Base-by-base conservation (phyloP, 768 basidiomycete species). In the Suillus clintonianus region DNA sequence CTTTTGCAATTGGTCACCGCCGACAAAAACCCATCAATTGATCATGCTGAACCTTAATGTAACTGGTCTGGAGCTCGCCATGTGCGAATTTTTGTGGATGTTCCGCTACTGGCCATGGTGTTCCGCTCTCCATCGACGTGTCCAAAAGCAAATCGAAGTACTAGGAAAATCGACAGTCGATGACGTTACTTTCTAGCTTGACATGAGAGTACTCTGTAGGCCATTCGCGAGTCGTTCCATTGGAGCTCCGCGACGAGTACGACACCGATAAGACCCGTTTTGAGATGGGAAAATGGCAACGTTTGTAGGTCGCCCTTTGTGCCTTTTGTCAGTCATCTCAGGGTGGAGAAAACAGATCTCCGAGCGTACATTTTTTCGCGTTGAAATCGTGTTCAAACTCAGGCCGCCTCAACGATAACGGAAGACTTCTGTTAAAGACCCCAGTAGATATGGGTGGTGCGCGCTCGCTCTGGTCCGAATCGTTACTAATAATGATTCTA, bases 351-450 rank as follows among this genome's bases (percentile, higher is more conserved):
- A 34, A 61, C 51, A 57, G 45, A 22, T 48, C 47, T 48, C 27
- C 27, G 27, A 27, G 27, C 2, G n/a, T n/a, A n/a, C n/a, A n/a
- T n/a, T n/a, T n/a, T n/a, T n/a, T n/a, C n/a, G n/a, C n/a, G 6
- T 13, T 48, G 47, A 8, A 1, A 17, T 50, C 50, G 47, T 57
- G 60, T 61, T 22, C 50, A 53, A 54, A 59, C 9, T n/a, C n/a
- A n/a, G n/a, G n/a, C n/a, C n/a, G n/a, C n/a, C n/a, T n/a, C n/a
- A 57, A 39, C 24, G 24, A 61, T 41, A 17, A 61, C 60, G 60
- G 60, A 61, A 61, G 60, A 2, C 55, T 61, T 61, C 55, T 30
- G 13, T 37, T 53, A 15, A 37, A 53, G 13, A 50, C 51, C 60
- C 59, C 22, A n/a, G n/a, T n/a, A n/a, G n/a, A n/a, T n/a, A n/a